Conservation (phyloP, 2,329 filamentous ascomycete genomes). For the Epichloe sibirici region DNA sequence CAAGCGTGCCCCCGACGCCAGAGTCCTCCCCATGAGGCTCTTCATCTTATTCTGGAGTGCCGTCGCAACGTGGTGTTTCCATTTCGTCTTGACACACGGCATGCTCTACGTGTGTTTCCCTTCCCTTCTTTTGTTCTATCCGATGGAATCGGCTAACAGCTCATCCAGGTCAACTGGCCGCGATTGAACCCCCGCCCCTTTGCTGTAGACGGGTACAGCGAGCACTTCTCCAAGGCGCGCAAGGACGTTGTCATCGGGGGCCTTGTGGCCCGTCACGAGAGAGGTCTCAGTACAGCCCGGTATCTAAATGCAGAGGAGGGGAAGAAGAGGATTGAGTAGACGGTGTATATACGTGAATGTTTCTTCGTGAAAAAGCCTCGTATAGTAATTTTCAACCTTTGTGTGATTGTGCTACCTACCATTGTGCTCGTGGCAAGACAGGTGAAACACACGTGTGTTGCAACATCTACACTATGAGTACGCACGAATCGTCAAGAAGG, state of each 20-base stretch:
- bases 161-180: constrained; percentile 85
- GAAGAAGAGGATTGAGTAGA: constrained; percentile 90
- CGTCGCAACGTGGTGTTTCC: constrained; percentile 56
- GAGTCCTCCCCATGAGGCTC: constrained; percentile 68
- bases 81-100: constrained; percentile 73
- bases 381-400: too few species aligned
- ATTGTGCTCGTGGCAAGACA: too few species aligned
- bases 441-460: too few species aligned
- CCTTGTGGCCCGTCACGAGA: constrained; percentile 57
- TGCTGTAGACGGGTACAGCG: constrained; percentile 77
- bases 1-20: constrained; percentile 55
- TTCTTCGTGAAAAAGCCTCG: too few species aligned
- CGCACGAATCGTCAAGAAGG: too few species aligned
- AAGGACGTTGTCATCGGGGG: constrained; percentile 73
- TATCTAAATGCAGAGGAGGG: constrained; percentile 87
- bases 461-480: too few species aligned
- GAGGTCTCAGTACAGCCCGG: constrained; percentile 70
- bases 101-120: constrained; percentile 78
- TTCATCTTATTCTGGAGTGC: constrained; percentile 70
- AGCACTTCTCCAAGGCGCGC: constrained; percentile 69
- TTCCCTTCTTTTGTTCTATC: background rate
- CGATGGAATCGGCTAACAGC: background rate
- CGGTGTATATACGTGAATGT: too few species aligned
- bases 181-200: constrained; percentile 84
- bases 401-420: too few species aligned